Percentiles rank a stretch among this genome's conserved stretches.
phyloP scores from a whole-genome alignment of 148 eudicot genomes.

The Persicaria tinctoria region DNA sequence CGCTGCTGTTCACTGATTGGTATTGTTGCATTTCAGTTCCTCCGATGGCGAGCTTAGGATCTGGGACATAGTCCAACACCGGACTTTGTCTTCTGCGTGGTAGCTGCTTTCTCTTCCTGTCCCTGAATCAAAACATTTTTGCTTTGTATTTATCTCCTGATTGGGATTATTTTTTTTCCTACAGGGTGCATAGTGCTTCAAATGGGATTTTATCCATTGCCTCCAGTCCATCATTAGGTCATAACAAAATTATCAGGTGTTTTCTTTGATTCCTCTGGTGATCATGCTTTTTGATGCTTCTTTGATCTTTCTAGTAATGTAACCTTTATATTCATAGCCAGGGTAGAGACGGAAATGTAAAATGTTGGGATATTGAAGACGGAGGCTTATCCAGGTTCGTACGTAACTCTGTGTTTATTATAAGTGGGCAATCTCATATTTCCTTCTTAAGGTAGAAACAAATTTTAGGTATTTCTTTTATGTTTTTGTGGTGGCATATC shows the following conservation, averaged over 20 bases:
- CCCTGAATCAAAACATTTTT: neutral
- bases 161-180: conserved; percentile 3
- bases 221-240: conserved; percentile 48
- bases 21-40: conserved; percentile 38
- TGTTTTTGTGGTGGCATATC: neutral
- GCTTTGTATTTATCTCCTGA: neutral
- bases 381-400: conserved; percentile 62
- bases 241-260: conserved; percentile 59
- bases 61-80: conserved; percentile 73
- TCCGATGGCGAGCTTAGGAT: conserved; percentile 82
- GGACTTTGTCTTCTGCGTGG: conserved; percentile 74
- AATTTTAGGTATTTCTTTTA: neutral
- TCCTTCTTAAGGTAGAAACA: neutral
- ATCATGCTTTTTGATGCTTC: neutral
- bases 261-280: conserved; percentile 1
- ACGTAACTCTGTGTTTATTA: neutral
- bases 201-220: conserved; percentile 69
- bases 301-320: neutral
- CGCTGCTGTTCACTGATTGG: neutral
- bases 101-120: conserved; percentile 17
- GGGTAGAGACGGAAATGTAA: conserved; percentile 84
- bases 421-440: neutral
- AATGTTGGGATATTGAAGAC: conserved; percentile 68
- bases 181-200: conserved; percentile 77
- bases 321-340: conserved; percentile 38